Base-by-base conservation (phyloP, 2,329 filamentous ascomycete genomes). In the Fusarium armeniacum region DNA sequence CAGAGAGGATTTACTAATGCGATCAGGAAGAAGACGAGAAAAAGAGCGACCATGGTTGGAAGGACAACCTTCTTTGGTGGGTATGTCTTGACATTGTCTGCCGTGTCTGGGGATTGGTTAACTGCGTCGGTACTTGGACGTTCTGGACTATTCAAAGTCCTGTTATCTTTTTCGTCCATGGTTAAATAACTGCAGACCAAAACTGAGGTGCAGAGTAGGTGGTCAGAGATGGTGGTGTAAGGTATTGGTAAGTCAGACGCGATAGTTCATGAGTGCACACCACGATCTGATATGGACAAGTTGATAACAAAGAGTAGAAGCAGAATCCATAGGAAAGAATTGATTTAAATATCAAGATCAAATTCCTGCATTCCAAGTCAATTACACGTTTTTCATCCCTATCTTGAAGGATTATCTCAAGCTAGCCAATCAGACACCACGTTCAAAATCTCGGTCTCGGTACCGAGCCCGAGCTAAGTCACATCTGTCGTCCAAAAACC, bases 31-130 rank as follows among this genome's bases (percentile, higher is more conserved):
- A 65, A 68, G 1, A 68, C 54, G 1, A 68, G 40, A 18, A 54
- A 65, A 0, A 68, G 43, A 12, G 65, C 64, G 1, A 60, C 6
- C 64, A 68, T 68, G 2, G 65, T 68, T 38, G 65, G 65, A 1
- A 69, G 20, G 6, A 49, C 41, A 9, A 68, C 33, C 30, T 68
- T 68, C 9, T 45, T 55, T 13, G 65, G 28, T 0, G 65, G 65
- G 8, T 68, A 68, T 5, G 28, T 61, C 33, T 65, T 68, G 13
- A 52, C 45, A 13, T 30, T 8, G 1, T 33, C n/a, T 0, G 10
- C 6, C 5, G 20, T 22, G 12, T 13, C 15, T 2, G 20, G 7
- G 1, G 45, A 4, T 9, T 4, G 6, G 1, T 43, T n/a, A 5
- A 13, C 20, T 5, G 2, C 4, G 0, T 40, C 46, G 18, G 6